Evolutionary conservation across 2,329 filamentous ascomycete genomes (phyloP), one percentile per base, ranked within the genome.

Genomic region (Diplocarpon mali): DNA sequence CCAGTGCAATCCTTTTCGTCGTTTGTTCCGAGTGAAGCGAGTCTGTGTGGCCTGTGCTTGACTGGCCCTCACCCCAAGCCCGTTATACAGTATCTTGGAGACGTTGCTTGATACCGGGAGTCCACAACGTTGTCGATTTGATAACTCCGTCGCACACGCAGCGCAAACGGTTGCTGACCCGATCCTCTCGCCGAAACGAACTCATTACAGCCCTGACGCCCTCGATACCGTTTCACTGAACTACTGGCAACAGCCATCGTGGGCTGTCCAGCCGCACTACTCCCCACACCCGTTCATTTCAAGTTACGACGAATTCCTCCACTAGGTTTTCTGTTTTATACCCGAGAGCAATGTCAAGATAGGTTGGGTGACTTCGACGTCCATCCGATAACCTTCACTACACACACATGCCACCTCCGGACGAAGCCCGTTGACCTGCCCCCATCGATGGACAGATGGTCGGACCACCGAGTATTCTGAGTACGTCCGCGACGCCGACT

Each of bases 401-500:
- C 58, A 56, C 49, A 61, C 59, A 56, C 49, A 61, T 61, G 59
- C 53, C 46, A 56, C 55, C 55, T 37, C 50, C 45, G 31, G 37
- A 47, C 44, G 41, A 50, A 52, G 38, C 44, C 37, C 47, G 46
- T 53, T 61, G 56, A 60, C 48, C 46, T 44, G 38, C 28, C 41
- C 48, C 44, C 48, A 43, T 53, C 51, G 53, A 60, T 61, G 59
- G 60, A 51, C 57, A 59, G 56, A 62, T 62, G 60, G 59, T 60
- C 55, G 60, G 57, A 49, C 58, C 59, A 57, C 51, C 60, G 52
- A 62, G 67, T 62, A 73, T 73, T 67, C 65, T 75, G 64, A 70
- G 69, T 63, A 66, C 69, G 60, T 72, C 72, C 53, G 67, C 68
- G 54, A 72, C 69, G 51, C 69, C 72, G 58, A 69, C 69, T 53